These are phyloP conservation scores for Fraxinus americana DNA, from an alignment of 257 asterid species.

Conservation along the genomic window DNA sequence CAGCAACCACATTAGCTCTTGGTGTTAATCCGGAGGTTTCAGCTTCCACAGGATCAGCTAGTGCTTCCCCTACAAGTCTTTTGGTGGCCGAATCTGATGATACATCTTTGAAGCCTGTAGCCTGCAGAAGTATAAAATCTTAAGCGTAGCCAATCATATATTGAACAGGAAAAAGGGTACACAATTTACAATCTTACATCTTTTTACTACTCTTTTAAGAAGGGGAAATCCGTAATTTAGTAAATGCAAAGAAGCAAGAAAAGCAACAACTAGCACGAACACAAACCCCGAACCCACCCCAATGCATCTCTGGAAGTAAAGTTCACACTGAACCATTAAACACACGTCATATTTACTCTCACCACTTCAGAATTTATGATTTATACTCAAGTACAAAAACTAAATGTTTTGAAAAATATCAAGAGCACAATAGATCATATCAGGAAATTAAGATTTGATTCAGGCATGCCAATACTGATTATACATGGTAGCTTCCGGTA, in stretches of 20 bases:
- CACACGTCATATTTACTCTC: neutral
- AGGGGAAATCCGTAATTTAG: conserved; percentile 15
- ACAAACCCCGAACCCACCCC: neutral
- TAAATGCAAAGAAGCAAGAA: neutral
- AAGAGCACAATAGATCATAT: neutral
- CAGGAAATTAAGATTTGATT: neutral
- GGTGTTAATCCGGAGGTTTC: conserved; percentile 52
- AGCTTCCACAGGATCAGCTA: conserved; percentile 41
- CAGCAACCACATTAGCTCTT: conserved; percentile 31
- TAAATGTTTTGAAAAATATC: neutral
- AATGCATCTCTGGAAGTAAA: neutral
- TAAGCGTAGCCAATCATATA: neutral
- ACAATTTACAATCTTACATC: neutral
- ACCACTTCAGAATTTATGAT: neutral
- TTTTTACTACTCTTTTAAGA: neutral
- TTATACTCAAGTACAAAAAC: neutral
- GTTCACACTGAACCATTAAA: neutral
- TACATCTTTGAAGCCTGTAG: conserved; percentile 60
- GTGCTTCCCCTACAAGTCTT: conserved; percentile 45
- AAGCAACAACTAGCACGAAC: neutral
- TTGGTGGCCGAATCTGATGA: conserved; percentile 45
- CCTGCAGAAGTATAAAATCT: conserved; percentile 48
- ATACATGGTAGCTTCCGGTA: neutral
- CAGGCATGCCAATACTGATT: neutral
- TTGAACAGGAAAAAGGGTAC: conserved; percentile 10